phyloP scores from a whole-genome alignment of 305 asterid species.

The Petunia hybrid region DNA sequence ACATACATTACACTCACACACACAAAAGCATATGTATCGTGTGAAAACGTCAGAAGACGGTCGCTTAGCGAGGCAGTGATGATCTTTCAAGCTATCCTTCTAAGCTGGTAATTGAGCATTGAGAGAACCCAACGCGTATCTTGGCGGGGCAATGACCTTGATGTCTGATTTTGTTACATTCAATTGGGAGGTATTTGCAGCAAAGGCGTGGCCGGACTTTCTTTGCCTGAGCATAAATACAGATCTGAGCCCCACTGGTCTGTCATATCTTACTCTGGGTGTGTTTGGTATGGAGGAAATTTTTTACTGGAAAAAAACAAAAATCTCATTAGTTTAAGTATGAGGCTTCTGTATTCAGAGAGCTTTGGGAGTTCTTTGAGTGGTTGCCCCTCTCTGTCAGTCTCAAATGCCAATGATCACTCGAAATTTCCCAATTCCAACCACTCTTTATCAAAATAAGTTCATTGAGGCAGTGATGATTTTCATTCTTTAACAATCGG shows the following conservation, averaged over 20 bases:
- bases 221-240: not conserved
- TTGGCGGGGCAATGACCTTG: conserved; percentile 46
- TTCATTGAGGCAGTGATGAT: not conserved
- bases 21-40: not conserved
- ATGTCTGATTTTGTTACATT: conserved; percentile 5
- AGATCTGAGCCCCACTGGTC: conserved; percentile 15
- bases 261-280: not conserved
- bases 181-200: not conserved
- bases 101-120: conserved; percentile 17
- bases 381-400: not conserved
- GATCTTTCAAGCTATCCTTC: conserved; percentile 6
- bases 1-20: no score
- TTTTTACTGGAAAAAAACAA: no score
- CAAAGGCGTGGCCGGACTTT: not conserved
- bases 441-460: not conserved
- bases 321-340: not conserved
- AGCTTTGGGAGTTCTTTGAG: not conserved
- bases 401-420: not conserved
- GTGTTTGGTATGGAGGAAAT: not conserved
- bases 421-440: not conserved
- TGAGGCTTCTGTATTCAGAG: not conserved
- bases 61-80: not conserved
- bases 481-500: not conserved
- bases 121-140: conserved; percentile 36
- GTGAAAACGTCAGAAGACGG: not conserved